Percentiles rank a stretch among this genome's conserved stretches.
phyloP scores from a whole-genome alignment of 2,329 filamentous ascomycete genomes.

The Cladosporium sp. region DNA sequence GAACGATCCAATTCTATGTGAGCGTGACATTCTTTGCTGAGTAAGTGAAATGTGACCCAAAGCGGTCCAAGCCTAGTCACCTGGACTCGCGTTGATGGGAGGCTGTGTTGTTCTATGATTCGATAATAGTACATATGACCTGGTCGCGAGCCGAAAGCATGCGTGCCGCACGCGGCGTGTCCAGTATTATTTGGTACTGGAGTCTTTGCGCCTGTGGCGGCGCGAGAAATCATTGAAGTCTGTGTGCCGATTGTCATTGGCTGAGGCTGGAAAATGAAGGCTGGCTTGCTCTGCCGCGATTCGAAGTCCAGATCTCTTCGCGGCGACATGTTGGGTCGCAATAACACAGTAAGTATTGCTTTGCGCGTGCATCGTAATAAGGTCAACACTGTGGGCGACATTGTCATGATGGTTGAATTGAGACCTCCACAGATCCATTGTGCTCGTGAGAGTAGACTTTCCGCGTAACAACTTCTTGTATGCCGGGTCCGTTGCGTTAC shows the following conservation, averaged over 20 bases:
- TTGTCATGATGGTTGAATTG: no score
- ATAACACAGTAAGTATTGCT: not conserved
- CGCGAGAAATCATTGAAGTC: not conserved
- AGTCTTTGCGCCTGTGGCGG: not conserved
- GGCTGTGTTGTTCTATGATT: slow-evolving; percentile 1
- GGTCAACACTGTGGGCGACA: no score
- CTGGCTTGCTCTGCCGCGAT: not conserved
- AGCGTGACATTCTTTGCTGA: not conserved
- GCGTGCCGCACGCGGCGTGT: not conserved
- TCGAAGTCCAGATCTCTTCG: not conserved
- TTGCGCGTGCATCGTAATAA: no score
- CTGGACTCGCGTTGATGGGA: not conserved
- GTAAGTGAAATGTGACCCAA: not conserved
- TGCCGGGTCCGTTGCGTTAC: no score
- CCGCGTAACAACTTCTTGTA: no score
- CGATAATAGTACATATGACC: not conserved
- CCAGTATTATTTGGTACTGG: not conserved
- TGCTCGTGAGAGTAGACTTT: no score
- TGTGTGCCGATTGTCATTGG: slow-evolving; percentile 1
- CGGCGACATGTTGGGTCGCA: not conserved
- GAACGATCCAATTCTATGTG: not conserved
- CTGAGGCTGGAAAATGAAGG: slow-evolving; percentile 1
- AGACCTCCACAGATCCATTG: no score
- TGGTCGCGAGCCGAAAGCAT: not conserved
- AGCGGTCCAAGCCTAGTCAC: not conserved